Conservation (phyloP, 164 flowering plant genomes). For the Magnolia kwangsiensis region DNA sequence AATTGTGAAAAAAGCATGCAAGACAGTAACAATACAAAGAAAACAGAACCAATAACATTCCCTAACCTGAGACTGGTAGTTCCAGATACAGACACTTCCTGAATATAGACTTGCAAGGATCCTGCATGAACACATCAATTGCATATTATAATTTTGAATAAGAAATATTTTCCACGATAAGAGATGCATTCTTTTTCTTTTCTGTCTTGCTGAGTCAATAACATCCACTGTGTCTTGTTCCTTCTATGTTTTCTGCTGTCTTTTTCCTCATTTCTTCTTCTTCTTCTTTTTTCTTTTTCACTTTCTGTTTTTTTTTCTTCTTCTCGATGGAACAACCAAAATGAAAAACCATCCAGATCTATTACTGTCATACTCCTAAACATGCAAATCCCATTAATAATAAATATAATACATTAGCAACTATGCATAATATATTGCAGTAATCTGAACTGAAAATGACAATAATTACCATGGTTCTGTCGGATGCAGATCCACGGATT, state of each 20-base stretch:
- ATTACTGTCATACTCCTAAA: too few relatives aligned
- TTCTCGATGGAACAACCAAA: too few relatives aligned
- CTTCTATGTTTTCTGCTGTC: too few relatives aligned
- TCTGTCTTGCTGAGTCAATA: too few relatives aligned
- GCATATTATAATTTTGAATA: not conserved
- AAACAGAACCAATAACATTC: not conserved
- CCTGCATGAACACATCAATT: conserved; percentile 39
- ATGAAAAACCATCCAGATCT: too few relatives aligned
- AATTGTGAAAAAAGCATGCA: not conserved
- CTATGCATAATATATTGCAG: not conserved
- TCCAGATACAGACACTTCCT: conserved; percentile 79
- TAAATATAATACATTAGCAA: not conserved
- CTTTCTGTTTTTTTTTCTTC: too few relatives aligned
- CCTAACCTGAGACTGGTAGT: conserved; percentile 72
- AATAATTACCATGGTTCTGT: conserved; percentile 10
- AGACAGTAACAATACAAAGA: not conserved
- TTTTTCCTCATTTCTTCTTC: too few relatives aligned
- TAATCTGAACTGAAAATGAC: not conserved
- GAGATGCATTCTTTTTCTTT: too few relatives aligned
- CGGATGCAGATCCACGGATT: conserved; percentile 18
- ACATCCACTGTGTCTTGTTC: too few relatives aligned
- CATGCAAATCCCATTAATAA: too few relatives aligned
- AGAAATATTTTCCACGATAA: not conserved
- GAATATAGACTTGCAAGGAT: conserved; percentile 87
- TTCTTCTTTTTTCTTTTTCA: too few relatives aligned